Evolutionary conservation across 768 basidiomycete species (phyloP).

Genomic region (Inosperma sp.): DNA sequence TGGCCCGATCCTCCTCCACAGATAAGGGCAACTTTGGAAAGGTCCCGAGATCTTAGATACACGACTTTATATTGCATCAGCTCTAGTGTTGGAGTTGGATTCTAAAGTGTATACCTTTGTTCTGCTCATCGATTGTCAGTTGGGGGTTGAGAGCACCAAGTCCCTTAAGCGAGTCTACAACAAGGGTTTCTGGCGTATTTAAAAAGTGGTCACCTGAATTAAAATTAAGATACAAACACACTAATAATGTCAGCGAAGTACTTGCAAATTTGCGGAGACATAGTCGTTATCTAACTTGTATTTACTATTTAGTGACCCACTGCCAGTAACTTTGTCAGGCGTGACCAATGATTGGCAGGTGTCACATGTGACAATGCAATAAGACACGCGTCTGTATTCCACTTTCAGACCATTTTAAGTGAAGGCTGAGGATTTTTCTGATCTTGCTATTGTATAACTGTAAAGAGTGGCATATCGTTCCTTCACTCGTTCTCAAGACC

Average conservation of each 20-base stretch:
- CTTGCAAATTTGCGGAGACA: conserved; percentile 41
- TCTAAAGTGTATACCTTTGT: conserved; percentile 51
- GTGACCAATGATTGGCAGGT: background rate
- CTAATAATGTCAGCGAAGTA: conserved; percentile 25
- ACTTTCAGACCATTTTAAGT: too few species aligned
- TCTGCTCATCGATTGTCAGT: conserved; percentile 61
- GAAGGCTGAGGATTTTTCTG: too few species aligned
- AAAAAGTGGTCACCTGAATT: conserved; percentile 67
- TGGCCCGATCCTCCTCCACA: conserved; percentile 88
- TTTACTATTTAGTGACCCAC: too few species aligned
- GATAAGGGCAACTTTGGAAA: conserved; percentile 66
- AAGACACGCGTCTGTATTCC: background rate
- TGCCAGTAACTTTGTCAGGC: too few species aligned
- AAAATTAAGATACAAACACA: background rate
- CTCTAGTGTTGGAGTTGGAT: background rate
- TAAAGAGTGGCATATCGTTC: too few species aligned
- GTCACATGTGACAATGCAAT: background rate
- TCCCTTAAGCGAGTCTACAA: conserved; percentile 74
- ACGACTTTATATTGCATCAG: conserved; percentile 46
- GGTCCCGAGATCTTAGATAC: conserved; percentile 52
- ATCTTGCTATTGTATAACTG: too few species aligned
- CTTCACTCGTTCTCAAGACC: conserved; percentile 15
- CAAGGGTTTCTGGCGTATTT: conserved; percentile 65
- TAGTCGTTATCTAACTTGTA: too few species aligned
- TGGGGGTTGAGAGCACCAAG: conserved; percentile 67